Evolutionary conservation across 495 filamentous ascomycete genomes (phyloP), one percentile per base, ranked within the genome.

Genomic region (Cercophora samala): DNA sequence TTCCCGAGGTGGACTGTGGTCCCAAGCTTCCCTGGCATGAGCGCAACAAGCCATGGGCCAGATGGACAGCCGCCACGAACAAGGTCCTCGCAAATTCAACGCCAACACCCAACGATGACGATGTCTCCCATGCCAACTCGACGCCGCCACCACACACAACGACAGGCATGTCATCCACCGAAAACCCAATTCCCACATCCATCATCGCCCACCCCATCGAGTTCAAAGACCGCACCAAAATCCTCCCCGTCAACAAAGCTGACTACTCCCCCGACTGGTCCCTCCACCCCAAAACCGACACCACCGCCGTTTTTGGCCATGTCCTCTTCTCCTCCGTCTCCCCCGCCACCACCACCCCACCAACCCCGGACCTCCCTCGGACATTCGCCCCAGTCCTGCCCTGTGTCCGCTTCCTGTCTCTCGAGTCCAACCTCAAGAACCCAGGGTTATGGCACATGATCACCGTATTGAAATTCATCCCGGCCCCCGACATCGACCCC

Each of bases 1-100:
- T 81, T 18, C 53, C 58, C 17, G 70, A 77, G 29, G 25, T 59
- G 19, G 64, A 70, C 32, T 70, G 62, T 60, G 65, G 67, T 26
- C 58, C 68, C 8, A 79, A 77, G 61, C 69, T 83, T 5, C 60
- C 70, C 23, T 86, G 84, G 84, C 75, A 79, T 17, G 74, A 83
- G 15, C 78, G 73, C 21, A 56, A 75, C n/a, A 59, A 70, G 8
- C 64, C 70, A 17, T 85, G 82, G 82, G 74, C 75, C 13, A 69
- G 80, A 65, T 80, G 73, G 73, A 72, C 70, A 8, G 18, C 42
- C 15, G 46, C 73, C 5, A n/a, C 66, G 26, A 29, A 29, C 26
- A 29, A 29, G 26, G 26, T 29, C 26, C 26, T 8, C 4, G 4
- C 26, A 29, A 29, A 29, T 5, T 29, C 26, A 29, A 29, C 26